Evolutionary conservation across 1,139 yeast genomes (phyloP).

Genomic region (Saccharomyces hybrid): DNA sequence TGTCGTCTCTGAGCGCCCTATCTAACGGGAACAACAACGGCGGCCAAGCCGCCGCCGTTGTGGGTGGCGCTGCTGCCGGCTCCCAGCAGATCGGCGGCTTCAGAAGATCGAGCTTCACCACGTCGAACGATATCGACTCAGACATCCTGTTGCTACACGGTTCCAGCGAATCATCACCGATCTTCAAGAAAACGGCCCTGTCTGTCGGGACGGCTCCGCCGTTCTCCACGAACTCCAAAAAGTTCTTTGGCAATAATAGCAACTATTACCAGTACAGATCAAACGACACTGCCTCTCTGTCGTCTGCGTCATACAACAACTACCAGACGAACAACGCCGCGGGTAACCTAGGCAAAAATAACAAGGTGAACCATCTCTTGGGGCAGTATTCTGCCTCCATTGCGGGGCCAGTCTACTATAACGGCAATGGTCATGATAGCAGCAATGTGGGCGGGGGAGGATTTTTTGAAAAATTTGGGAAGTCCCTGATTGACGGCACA

Average conservation of each 20-base stretch:
- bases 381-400: constrained; percentile 6
- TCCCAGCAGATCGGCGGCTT: constrained; percentile 24
- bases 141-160: constrained; percentile 13
- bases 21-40: constrained; percentile 15
- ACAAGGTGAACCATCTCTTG: constrained; percentile 1
- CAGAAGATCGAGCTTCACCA: constrained; percentile 25
- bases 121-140: constrained; percentile 22
- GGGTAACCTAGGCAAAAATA: neutral
- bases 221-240: neutral
- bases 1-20: constrained; percentile 30
- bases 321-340: constrained; percentile 5
- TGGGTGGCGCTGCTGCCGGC: constrained; percentile 1
- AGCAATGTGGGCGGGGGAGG: constrained; percentile 15
- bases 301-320: constrained; percentile 10
- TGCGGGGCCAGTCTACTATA: constrained; percentile 2
- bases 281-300: neutral
- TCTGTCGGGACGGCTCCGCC: constrained; percentile 25
- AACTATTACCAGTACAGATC: constrained; percentile 4
- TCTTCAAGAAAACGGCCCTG: constrained; percentile 11
- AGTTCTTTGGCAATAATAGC: neutral
- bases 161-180: constrained; percentile 1
- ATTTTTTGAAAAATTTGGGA: constrained; percentile 31
- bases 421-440: constrained; percentile 1
- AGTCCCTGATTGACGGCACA: constrained; percentile 30
- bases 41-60: neutral